Base-by-base conservation (phyloP, 2,329 filamentous ascomycete genomes). In the Emmonsiellopsis sp. region DNA sequence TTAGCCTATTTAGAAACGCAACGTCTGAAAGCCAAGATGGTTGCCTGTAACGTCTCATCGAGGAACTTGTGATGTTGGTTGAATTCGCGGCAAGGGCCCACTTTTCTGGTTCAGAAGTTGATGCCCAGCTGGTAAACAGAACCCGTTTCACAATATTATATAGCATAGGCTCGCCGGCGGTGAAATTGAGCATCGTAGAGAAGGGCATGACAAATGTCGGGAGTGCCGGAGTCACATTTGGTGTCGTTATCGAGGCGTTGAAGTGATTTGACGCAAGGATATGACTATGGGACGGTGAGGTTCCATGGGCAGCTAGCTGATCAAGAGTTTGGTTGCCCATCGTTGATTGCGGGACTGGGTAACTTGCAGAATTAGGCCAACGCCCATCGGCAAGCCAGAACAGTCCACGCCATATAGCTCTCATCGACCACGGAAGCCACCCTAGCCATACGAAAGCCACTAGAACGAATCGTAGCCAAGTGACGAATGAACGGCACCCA, bases 321-420 rank as follows among this genome's bases (percentile, higher is more conserved):
- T 58, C 52, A 13, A 63, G 46, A 38, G 54, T 58, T 11, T 61
- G 49, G 44, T 61, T 60, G 5, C 59, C 54, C 30, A 59, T 35
- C 6, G 47, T 32, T 4, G 54, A 35, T 47, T 51, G 47, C 30
- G 59, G 54, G 38, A 58, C 56, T 30, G 62, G 64, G 43, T 56
- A 46, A n/a, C 35, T 56, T 41, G 67, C 65, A 41, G 57, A 60
- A 30, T 64, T 65, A 8, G 73, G 68, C 80, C 81, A 84, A 34
- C 88, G 78, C 73, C 88, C 78, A 68, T 96, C 91, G 56, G 87
- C 91, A 57, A 95, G 76, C 90, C 91, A 98, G 73, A 98, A 97
- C 60, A 97, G 79, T 56, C 89, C 86, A 40, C 92, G 83, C 94
- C 93, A 98, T 46, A 94, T 84, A 38, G 87, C 85, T 62, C 94